Conservation (phyloP, 148 eudicot species). For the Talinum fruticosum region DNA sequence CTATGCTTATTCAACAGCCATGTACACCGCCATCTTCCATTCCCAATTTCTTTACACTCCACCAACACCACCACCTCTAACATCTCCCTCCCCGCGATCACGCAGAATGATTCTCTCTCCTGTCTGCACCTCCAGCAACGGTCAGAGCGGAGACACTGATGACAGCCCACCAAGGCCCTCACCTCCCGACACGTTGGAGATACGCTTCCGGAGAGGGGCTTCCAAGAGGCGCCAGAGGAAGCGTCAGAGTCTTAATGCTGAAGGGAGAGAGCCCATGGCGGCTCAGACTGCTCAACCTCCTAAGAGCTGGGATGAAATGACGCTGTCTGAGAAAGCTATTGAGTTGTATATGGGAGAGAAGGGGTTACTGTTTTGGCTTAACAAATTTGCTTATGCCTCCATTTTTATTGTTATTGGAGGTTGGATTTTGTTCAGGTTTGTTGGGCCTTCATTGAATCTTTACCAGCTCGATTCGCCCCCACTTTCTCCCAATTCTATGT, state of each 20-base stretch:
- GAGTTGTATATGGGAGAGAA: conserved; percentile 81
- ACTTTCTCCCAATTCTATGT: conserved; percentile 40
- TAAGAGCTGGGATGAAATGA: conserved; percentile 82
- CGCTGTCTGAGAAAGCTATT: conserved; percentile 49
- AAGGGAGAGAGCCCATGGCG: conserved; percentile 3
- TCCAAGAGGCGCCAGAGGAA: conserved; percentile 29
- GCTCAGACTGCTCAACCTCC: background rate
- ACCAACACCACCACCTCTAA: background rate
- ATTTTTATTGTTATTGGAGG: conserved; percentile 67
- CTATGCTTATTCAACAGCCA: conserved; percentile 1
- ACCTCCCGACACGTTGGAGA: conserved; percentile 33
- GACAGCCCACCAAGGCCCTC: conserved; percentile 9
- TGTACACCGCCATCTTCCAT: conserved; percentile 25
- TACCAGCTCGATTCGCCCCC: conserved; percentile 83
- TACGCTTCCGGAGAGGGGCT: conserved; percentile 58
- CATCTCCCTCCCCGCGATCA: conserved; percentile 10
- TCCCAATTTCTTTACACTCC: conserved; percentile 12
- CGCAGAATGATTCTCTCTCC: conserved; percentile 4
- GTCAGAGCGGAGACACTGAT: background rate
- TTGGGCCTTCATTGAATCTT: conserved; percentile 74
- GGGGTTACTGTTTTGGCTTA: conserved; percentile 70
- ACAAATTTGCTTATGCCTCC: conserved; percentile 87
- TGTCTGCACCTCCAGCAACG: conserved; percentile 2
- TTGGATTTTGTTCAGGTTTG: conserved; percentile 83
- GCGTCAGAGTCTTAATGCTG: conserved; percentile 1